Evolutionary conservation across 2,329 filamentous ascomycete species (phyloP), one percentile per base, ranked within the genome.

Genomic region (Metarhizium album): DNA sequence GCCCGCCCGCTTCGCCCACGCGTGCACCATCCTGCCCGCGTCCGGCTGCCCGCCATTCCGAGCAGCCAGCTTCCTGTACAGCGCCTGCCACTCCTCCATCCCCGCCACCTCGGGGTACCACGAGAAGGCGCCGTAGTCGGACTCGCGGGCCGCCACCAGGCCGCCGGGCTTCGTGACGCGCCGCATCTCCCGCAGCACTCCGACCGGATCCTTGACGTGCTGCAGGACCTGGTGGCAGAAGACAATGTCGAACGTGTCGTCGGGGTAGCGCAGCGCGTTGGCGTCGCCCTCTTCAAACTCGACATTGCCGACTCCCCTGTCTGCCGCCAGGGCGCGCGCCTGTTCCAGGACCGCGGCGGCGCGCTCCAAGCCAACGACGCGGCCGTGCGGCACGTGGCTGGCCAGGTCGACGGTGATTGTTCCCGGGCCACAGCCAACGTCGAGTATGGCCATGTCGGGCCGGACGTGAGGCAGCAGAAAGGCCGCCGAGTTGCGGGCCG

Each of bases 351-450:
- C 65, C 0, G 54, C 54, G 2, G 51, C 55, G 0, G 65, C 66
- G 3, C 65, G 56, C 48, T 74, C 72, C 24, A 74, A 47, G 29
- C 70, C 71, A 7, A 64, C 61, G 8, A 70, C 62, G 3, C 54
- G 52, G 33, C 71, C 71, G 22, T 66, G 47, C 4, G 62, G 60
- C 1, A 67, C 68, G 42, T 64, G 58, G n/a, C 61, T 58, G 43
- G 64, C 65, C 24, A 75, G 62, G 33, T 68, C 68, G 0, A 64
- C 62, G 11, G 72, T 73, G 60, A 76, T 75, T 45, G 69, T 72
- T 4, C 72, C 74, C 0, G 74, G 71, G 0, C 74, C 74, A 58
- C 72, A 74, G 48, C 73, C 73, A 31, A 74, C 63, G 54, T 76
- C 73, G 48, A 76, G 68, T 45, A 76, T 63, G 20, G 53, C 57